Evolutionary conservation across 768 basidiomycete species (phyloP).

Genomic region (Mrakia blollopis): DNA sequence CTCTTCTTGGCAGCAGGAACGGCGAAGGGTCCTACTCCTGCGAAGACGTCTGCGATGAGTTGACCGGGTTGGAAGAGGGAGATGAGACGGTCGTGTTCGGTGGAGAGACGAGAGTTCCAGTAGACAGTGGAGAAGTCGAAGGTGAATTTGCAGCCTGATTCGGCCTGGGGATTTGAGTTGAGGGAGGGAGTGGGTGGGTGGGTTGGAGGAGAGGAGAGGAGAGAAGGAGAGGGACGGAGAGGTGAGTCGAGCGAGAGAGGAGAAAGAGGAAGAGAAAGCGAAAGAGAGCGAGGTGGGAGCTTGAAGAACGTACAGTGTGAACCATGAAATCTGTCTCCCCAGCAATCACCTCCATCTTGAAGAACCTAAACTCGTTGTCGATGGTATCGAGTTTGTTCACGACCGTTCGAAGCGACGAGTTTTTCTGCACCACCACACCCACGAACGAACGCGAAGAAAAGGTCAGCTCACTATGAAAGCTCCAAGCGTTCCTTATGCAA

Average conservation of each 20-base stretch:
- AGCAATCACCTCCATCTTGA: conserved; percentile 93
- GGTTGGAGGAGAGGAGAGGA: neutral
- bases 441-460: neutral
- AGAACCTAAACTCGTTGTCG: conserved; percentile 79
- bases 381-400: conserved; percentile 92
- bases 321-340: conserved; percentile 83
- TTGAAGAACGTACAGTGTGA: conserved; percentile 61
- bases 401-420: conserved; percentile 70
- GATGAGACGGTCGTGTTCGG: conserved; percentile 85
- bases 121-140: conserved; percentile 96
- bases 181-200: no score
- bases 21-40: conserved; percentile 95
- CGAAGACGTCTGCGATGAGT: conserved; percentile 87
- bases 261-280: neutral
- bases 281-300: neutral
- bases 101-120: conserved; percentile 93
- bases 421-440: conserved; percentile 60
- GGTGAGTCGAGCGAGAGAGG: neutral
- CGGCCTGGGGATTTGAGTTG: conserved; percentile 64
- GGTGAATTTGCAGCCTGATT: conserved; percentile 77
- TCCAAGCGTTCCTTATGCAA: no score
- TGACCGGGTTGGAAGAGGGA: conserved; percentile 58
- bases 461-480: no score
- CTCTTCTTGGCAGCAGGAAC: conserved; percentile 89
- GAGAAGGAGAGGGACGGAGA: neutral